phyloP scores from a whole-genome alignment of 2,329 filamentous ascomycete species.

The Aspergillus piperis region DNA sequence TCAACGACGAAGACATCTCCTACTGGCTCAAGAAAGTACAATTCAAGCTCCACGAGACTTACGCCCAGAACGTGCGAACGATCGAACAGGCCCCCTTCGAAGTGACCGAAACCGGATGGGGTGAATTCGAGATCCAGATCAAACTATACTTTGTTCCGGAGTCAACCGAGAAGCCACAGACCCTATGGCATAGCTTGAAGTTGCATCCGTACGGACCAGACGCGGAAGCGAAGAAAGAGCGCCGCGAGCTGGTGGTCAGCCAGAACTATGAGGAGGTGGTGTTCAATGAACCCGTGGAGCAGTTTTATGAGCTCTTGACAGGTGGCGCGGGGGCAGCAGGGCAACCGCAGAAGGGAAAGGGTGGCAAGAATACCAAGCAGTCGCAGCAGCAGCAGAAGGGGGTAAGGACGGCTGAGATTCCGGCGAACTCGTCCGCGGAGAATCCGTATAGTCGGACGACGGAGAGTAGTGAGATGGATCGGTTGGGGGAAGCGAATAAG shows the following conservation, averaged over 20 bases:
- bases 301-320: conserved; percentile 86
- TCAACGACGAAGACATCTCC: conserved; percentile 86
- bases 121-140: conserved; percentile 95
- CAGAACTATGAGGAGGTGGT: conserved; percentile 92
- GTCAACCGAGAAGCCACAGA: conserved; percentile 89
- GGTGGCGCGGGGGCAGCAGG: conserved; percentile 56
- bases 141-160: conserved; percentile 91
- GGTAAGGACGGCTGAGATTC: conserved; percentile 74
- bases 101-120: conserved; percentile 93
- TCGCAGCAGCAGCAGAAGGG: conserved; percentile 47
- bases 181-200: conserved; percentile 88
- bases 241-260: conserved; percentile 66
- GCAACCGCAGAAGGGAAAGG: conserved; percentile 58
- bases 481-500: conserved; percentile 63
- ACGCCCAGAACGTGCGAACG: conserved; percentile 84
- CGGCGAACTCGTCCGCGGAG: conserved; percentile 64
- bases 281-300: conserved; percentile 95
- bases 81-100: conserved; percentile 80
- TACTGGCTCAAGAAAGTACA: conserved; percentile 97
- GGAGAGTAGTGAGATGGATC: conserved; percentile 66
- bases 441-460: conserved; percentile 74
- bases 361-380: conserved; percentile 57
- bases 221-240: conserved; percentile 70
- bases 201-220: conserved; percentile 84
- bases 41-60: conserved; percentile 97